Base-by-base conservation (phyloP, 139 green algal genomes). In the Chlamydomonas urium region DNA sequence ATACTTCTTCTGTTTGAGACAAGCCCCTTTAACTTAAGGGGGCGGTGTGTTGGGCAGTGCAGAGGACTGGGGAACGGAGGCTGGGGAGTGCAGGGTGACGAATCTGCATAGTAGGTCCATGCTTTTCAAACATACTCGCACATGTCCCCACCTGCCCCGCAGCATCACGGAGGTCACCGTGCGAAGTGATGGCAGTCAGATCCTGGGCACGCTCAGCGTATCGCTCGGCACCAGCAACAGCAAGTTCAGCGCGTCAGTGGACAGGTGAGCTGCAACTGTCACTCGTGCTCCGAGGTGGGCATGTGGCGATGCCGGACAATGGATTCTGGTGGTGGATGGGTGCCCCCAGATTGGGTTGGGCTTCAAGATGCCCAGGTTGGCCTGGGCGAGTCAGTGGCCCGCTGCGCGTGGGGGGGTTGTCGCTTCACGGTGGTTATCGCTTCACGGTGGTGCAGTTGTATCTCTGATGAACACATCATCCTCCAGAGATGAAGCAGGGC, bases 171-270 rank as follows among this genome's bases (percentile, higher is more conserved):
- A 88, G 71, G 74, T 85, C 6, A 80, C 75, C 4, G 73, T 85
- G 19, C 66, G 61, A 38, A 69, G 50, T 38, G 73, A 78, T 36
- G 78, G 73, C 38, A 57, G 33, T 34, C 79, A 90, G 21, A 78
- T 94, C 23, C 79, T 94, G 59, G 83, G 56, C 37, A 75, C 35
- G 28, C 79, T 96, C 71, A 80, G 77, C 19, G 85, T 97, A 28
- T 33, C 72, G 1, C 69, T 97, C 35, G 87, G 83, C 66, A 86
- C 87, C 59, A 75, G 10, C 65, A 79, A 83, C 38, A 73, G 76
- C 56, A 85, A 79, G 32, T 96, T 97, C 83, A 86, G 72, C 26
- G 87, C 73, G 10, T 86, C 89, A 1, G 67, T 94, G 23, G 81
- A 91, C 76, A 3, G 38, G n/a, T n/a, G n/a, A n/a, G n/a, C n/a